phyloP scores from a whole-genome alignment of 805 yeast species.

The Huiozyma sinensis region DNA sequence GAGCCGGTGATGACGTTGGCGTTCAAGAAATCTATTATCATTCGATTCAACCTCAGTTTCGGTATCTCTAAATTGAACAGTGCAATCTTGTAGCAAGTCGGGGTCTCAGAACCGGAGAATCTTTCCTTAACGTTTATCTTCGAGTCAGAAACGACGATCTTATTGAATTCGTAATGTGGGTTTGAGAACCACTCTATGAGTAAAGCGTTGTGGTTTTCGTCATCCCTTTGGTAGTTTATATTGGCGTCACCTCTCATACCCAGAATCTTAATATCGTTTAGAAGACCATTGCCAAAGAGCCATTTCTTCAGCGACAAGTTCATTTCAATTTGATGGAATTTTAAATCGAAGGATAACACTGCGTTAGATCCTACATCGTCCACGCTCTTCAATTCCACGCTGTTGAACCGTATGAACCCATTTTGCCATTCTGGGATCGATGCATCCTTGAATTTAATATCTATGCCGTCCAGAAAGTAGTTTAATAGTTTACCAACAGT shows the following conservation, averaged over 20 bases:
- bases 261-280: conserved; percentile 64
- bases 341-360: conserved; percentile 62
- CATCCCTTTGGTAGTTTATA: conserved; percentile 5
- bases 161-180: conserved; percentile 32
- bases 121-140: conserved; percentile 18
- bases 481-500: conserved; percentile 70
- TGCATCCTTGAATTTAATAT: conserved; percentile 78
- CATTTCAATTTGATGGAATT: conserved; percentile 69
- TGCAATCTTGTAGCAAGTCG: conserved; percentile 30
- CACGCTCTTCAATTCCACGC: conserved; percentile 54
- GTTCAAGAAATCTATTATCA: conserved; percentile 56
- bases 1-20: conserved; percentile 67
- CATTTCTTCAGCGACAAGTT: conserved; percentile 75
- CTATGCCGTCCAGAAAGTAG: conserved; percentile 48
- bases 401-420: conserved; percentile 69
- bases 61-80: conserved; percentile 60
- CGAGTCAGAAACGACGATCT: conserved; percentile 31
- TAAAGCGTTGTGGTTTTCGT: conserved; percentile 5
- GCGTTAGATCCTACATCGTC: not conserved
- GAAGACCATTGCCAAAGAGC: conserved; percentile 77
- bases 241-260: conserved; percentile 74
- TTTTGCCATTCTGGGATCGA: conserved; percentile 88
- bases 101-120: conserved; percentile 4
- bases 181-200: conserved; percentile 25
- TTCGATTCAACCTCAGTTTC: conserved; percentile 44